phyloP scores from a whole-genome alignment of 345 rosid species.

The Salix caprea region DNA sequence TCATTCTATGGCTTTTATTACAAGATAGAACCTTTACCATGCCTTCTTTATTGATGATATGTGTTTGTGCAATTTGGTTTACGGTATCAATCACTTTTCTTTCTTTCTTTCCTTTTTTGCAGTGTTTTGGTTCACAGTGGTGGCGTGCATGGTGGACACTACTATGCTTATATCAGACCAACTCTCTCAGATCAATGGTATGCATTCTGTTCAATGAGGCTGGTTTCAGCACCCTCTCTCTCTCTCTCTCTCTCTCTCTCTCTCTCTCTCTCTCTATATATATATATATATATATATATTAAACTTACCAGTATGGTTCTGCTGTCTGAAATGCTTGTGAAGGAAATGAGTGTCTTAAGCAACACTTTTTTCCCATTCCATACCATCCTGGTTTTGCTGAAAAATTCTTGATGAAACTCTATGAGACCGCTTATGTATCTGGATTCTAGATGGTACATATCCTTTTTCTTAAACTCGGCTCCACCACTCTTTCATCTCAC shows the following conservation, averaged over 20 bases:
- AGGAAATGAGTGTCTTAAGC: neutral
- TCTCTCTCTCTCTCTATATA: neutral
- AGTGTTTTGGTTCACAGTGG: slow-evolving; percentile 99
- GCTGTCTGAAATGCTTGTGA: neutral
- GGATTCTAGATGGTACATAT: neutral
- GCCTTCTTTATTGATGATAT: neutral
- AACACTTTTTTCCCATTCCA: neutral
- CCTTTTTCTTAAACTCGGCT: neutral
- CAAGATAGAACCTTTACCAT: neutral
- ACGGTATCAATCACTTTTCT: neutral
- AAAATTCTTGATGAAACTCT: neutral
- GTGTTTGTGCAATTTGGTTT: neutral
- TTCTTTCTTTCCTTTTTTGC: slow-evolving; percentile 18
- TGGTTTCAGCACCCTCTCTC: neutral
- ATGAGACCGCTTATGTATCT: too few relatives aligned
- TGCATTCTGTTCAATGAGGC: slow-evolving; percentile 9
- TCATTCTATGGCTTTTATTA: neutral
- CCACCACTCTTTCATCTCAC: neutral
- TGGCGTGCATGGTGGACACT: slow-evolving; percentile 97
- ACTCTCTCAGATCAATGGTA: slow-evolving; percentile 97
- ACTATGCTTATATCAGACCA: slow-evolving; percentile 94
- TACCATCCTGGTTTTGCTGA: neutral
- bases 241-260: too few relatives aligned
- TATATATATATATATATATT: neutral
- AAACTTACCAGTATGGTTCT: neutral